These are phyloP conservation scores for Onygenales sp. DNA, from an alignment of 2,329 filamentous ascomycete species.

Conservation along the genomic window DNA sequence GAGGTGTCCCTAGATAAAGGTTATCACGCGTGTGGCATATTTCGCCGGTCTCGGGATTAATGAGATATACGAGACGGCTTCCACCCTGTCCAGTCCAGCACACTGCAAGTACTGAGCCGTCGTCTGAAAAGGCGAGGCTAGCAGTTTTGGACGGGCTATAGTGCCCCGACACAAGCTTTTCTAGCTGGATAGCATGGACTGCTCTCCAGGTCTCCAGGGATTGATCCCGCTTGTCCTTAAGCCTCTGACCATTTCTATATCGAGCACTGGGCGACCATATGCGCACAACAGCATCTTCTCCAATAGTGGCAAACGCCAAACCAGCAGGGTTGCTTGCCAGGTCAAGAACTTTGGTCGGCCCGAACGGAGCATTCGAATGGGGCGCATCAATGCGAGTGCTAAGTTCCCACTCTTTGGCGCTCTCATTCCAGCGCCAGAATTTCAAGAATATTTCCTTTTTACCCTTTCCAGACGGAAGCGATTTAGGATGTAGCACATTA, in stretches of 20 bases:
- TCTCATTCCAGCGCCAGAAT: constrained; percentile 67
- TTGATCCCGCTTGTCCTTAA: constrained; percentile 42
- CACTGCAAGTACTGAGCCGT: constrained; percentile 73
- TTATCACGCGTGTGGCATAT: constrained; percentile 59
- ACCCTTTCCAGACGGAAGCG: constrained; percentile 6
- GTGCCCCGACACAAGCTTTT: constrained; percentile 27
- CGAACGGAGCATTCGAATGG: constrained; percentile 50
- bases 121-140: constrained; percentile 67
- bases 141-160: constrained; percentile 43
- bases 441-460: constrained; percentile 70
- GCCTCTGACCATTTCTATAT: constrained; percentile 49
- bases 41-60: constrained; percentile 61
- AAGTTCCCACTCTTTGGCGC: constrained; percentile 56
- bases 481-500: constrained; percentile 40
- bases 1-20: constrained; percentile 55
- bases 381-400: constrained; percentile 76
- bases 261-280: constrained; percentile 71
- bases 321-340: constrained; percentile 61
- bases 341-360: constrained; percentile 55
- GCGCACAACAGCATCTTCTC: constrained; percentile 66
- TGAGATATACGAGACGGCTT: constrained; percentile 59
- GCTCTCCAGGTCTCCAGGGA: constrained; percentile 67
- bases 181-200: constrained; percentile 43
- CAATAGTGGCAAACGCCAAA: constrained; percentile 72
- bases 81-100: constrained; percentile 33